Percentiles rank a stretch among this genome's conserved stretches.
Conservation (phyloP, 306 rosid species). For the Vicia sativa region DNA sequence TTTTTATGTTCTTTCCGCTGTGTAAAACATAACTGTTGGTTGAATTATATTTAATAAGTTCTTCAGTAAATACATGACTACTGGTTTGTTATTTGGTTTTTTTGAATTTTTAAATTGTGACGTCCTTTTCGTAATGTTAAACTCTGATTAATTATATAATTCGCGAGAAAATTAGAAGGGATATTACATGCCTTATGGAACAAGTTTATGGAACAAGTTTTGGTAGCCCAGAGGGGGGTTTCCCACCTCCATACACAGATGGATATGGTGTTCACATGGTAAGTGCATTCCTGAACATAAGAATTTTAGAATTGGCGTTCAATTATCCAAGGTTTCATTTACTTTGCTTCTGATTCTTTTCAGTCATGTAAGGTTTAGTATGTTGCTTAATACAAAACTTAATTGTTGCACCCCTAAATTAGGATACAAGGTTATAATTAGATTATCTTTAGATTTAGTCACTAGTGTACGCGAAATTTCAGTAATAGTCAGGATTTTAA, state of each 20-base stretch:
- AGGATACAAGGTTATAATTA: slow-evolving; percentile 26
- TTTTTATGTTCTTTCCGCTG: too few relatives aligned
- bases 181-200: too few relatives aligned
- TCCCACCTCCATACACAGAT: slow-evolving; percentile 63
- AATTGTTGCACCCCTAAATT: slow-evolving; percentile 42
- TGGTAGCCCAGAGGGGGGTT: slow-evolving; percentile 58
- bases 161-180: too few relatives aligned
- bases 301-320: slow-evolving; percentile 11
- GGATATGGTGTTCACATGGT: slow-evolving; percentile 75
- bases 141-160: too few relatives aligned
- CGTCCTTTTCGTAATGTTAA: too few relatives aligned
- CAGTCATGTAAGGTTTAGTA: slow-evolving; percentile 55
- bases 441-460: slow-evolving; percentile 37
- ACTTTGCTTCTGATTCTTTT: slow-evolving; percentile 36
- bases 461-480: slow-evolving; percentile 26
- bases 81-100: too few relatives aligned
- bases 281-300: slow-evolving; percentile 38
- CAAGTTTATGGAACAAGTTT: slow-evolving; percentile 67
- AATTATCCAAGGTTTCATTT: slow-evolving; percentile 22
- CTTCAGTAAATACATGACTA: too few relatives aligned
- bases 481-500: slow-evolving; percentile 20
- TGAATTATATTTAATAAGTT: too few relatives aligned
- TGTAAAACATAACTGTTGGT: too few relatives aligned
- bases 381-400: slow-evolving; percentile 43
- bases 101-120: too few relatives aligned